These are phyloP conservation scores for Ceratobasidium theobromae DNA, from an alignment of 1,284 basidiomycete genomes.

Conservation along the genomic window DNA sequence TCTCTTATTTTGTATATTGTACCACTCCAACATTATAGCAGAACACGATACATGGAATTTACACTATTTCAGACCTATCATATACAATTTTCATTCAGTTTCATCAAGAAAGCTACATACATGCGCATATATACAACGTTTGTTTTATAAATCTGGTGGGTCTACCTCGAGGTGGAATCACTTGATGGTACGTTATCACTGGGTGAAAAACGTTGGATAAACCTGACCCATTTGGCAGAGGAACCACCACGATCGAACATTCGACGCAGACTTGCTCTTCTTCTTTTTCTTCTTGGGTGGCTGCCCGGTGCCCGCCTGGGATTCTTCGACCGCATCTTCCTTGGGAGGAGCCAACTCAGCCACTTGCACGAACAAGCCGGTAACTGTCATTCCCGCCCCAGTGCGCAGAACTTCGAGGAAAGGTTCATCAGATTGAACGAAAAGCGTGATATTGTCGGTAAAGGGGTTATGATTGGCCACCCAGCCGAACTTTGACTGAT, in stretches of 20 bases:
- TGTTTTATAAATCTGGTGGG: background rate
- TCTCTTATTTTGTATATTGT: background rate
- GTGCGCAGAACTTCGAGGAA: constrained; percentile 10
- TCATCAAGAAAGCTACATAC: constrained; percentile 15
- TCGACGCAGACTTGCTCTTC: constrained; percentile 9
- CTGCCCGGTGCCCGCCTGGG: background rate
- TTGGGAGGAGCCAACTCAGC: constrained; percentile 14
- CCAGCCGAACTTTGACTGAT: constrained; percentile 23
- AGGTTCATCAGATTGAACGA: constrained; percentile 8
- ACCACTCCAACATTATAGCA: background rate
- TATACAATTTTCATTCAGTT: background rate
- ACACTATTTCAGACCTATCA: too few species aligned
- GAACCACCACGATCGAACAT: constrained; percentile 29
- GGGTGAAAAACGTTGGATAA: constrained; percentile 16
- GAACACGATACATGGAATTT: too few species aligned
- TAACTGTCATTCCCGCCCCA: constrained; percentile 19
- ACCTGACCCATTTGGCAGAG: constrained; percentile 23
- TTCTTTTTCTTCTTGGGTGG: constrained; percentile 29
- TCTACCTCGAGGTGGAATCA: background rate
- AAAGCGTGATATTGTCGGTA: constrained; percentile 3
- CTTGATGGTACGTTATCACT: background rate
- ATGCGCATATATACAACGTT: constrained; percentile 1
- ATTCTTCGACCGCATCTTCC: background rate
- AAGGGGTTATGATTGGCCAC: constrained; percentile 22
- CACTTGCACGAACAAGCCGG: constrained; percentile 16